A percentile compares a stretch with the other conserved stretches of the same genome.
These are phyloP conservation scores for Wickerhamiella azymoides DNA, from an alignment of 805 yeast species.

Conservation along the genomic window DNA sequence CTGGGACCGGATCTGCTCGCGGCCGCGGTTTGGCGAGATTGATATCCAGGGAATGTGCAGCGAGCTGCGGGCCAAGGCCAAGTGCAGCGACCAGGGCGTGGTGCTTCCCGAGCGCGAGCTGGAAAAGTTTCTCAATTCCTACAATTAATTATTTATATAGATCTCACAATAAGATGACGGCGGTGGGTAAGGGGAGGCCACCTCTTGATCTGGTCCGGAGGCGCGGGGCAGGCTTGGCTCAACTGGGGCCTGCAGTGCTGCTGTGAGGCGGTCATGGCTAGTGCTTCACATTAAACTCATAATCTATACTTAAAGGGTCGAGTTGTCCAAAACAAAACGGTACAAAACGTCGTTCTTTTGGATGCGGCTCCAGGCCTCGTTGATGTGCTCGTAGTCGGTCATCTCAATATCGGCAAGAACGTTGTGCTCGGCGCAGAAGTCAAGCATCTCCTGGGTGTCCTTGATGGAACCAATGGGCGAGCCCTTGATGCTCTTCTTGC, in stretches of 20 bases:
- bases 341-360: conserved; percentile 10
- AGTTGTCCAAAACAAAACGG: conserved; percentile 16
- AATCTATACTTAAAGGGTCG: neutral
- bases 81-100: conserved; percentile 86
- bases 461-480: conserved; percentile 48
- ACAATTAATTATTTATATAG: neutral
- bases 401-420: conserved; percentile 52
- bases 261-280: too few species aligned
- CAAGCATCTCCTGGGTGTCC: conserved; percentile 54
- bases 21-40: conserved; percentile 83
- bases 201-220: too few species aligned
- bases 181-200: too few species aligned
- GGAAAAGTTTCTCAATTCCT: conserved; percentile 24
- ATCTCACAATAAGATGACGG: neutral
- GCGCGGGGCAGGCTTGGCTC: too few species aligned
- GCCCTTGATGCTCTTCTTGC: conserved; percentile 25
- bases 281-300: too few species aligned
- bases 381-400: conserved; percentile 30
- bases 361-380: conserved; percentile 13
- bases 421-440: conserved; percentile 44
- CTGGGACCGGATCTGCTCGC: conserved; percentile 92
- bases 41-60: conserved; percentile 89
- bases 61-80: conserved; percentile 84
- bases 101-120: conserved; percentile 75
- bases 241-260: too few species aligned